Percentiles rank a stretch among this genome's conserved stretches.
Conservation (phyloP, 176 grass and related monocot genomes). For the Tillandsia fasciculata region DNA sequence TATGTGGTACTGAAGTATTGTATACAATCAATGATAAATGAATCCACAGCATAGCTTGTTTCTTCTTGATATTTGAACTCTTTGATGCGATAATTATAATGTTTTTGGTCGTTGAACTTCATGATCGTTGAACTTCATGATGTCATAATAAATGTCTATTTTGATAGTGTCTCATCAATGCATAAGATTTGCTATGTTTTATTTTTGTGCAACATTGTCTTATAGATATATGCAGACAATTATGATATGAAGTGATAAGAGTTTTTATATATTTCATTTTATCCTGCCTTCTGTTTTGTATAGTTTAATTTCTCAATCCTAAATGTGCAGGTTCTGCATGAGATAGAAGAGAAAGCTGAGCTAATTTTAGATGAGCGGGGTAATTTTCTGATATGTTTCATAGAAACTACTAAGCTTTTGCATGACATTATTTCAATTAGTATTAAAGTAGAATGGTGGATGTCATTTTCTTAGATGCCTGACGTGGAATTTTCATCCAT, state of each 20-base stretch:
- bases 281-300: not conserved
- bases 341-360: slow-evolving; percentile 95
- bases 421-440: not conserved
- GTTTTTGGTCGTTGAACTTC: not conserved
- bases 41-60: too few species aligned
- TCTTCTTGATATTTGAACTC: not conserved
- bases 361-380: slow-evolving; percentile 96
- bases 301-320: slow-evolving; percentile 21
- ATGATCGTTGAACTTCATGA: not conserved
- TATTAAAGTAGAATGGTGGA: not conserved
- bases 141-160: too few species aligned
- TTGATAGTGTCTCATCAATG: too few species aligned
- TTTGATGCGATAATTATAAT: not conserved
- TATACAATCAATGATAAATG: too few species aligned
- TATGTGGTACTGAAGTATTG: too few species aligned
- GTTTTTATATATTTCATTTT: not conserved
- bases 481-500: not conserved
- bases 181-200: too few species aligned
- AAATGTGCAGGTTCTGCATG: slow-evolving; percentile 66
- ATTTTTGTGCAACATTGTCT: not conserved
- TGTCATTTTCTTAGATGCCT: not conserved
- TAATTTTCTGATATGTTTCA: slow-evolving; percentile 8
- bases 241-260: not conserved
- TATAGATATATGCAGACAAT: not conserved
- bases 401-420: not conserved